These are phyloP conservation scores for Tuber magnatum DNA, from an alignment of 495 filamentous ascomycete species.

Conservation along the genomic window DNA sequence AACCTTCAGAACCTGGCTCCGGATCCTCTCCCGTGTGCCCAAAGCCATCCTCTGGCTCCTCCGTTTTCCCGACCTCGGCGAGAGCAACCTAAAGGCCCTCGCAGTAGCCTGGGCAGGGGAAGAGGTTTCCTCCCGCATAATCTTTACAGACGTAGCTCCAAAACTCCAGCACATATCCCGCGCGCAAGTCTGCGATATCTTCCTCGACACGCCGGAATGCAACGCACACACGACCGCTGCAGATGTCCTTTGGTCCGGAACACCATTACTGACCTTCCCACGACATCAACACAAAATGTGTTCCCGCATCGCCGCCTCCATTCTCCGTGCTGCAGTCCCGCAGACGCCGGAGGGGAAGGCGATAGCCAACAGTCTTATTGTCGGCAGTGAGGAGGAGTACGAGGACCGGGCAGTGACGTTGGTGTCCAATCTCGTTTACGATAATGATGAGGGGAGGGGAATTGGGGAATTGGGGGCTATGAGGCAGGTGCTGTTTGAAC, in stretches of 20 bases:
- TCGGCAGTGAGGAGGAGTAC: constrained; percentile 67
- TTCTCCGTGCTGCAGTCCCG: constrained; percentile 81
- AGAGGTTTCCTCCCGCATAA: constrained; percentile 80
- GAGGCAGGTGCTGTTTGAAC: constrained; percentile 66
- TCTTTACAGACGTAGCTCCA: constrained; percentile 94
- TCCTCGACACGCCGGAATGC: constrained; percentile 95
- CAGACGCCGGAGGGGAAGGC: constrained; percentile 56
- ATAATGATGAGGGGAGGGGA: constrained; percentile 37
- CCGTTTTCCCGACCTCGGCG: constrained; percentile 89
- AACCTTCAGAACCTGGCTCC: constrained; percentile 92
- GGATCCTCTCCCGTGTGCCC: constrained; percentile 77
- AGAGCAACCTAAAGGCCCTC: constrained; percentile 71
- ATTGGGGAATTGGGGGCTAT: constrained; percentile 31
- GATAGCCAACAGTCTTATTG: constrained; percentile 70
- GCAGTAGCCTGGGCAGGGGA: constrained; percentile 77
- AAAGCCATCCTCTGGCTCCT: constrained; percentile 93
- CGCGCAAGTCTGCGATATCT: constrained; percentile 84
- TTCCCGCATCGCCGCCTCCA: constrained; percentile 92
- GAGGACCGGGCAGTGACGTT: constrained; percentile 71
- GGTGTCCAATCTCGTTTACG: constrained; percentile 61
- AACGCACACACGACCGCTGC: constrained; percentile 97
- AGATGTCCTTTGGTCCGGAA: constrained; percentile 92
- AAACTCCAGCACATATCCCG: constrained; percentile 92
- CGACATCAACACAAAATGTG: constrained; percentile 98
- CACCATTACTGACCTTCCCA: constrained; percentile 88